Evolutionary conservation across 208 protist genomes (phyloP).

Genomic region (Leptomonas pyrrhocoris): DNA sequence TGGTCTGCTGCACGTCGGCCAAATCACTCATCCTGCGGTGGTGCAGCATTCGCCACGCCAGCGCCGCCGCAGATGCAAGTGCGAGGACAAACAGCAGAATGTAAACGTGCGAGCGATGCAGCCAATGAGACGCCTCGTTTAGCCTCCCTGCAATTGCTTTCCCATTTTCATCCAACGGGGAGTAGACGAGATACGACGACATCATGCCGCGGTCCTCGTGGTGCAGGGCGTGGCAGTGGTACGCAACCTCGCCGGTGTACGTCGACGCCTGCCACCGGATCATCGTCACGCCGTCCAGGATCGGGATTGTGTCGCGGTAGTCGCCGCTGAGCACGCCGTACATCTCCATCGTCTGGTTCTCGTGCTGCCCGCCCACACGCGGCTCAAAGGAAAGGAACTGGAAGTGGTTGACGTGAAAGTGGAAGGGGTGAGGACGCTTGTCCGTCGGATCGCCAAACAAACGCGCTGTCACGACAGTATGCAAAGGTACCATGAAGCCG

Average conservation of each 20-base stretch:
- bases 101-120: constrained; percentile 13
- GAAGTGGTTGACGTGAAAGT: constrained; percentile 91
- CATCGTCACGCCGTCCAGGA: constrained; percentile 78
- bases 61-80: constrained; percentile 10
- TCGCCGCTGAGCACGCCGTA: constrained; percentile 69
- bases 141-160: constrained; percentile 10
- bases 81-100: constrained; percentile 16
- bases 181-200: constrained; percentile 73
- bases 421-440: constrained; percentile 73
- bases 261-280: constrained; percentile 83
- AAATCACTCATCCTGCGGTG: neutral
- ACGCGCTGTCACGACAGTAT: constrained; percentile 61
- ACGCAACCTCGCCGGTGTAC: constrained; percentile 81
- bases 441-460: constrained; percentile 80
- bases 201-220: constrained; percentile 92
- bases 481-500: constrained; percentile 73
- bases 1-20: constrained; percentile 14
- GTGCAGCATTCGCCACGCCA: constrained; percentile 9
- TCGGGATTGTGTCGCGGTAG: constrained; percentile 87
- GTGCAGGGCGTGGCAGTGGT: constrained; percentile 82
- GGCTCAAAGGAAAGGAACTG: constrained; percentile 73
- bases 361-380: constrained; percentile 69
- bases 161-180: constrained; percentile 19
- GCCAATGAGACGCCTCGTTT: neutral
- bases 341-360: constrained; percentile 70